Evolutionary conservation across 2,329 filamentous ascomycete genomes (phyloP), one percentile per base, ranked within the genome.

Genomic region (Zelopaecilomyces penicillatus): DNA sequence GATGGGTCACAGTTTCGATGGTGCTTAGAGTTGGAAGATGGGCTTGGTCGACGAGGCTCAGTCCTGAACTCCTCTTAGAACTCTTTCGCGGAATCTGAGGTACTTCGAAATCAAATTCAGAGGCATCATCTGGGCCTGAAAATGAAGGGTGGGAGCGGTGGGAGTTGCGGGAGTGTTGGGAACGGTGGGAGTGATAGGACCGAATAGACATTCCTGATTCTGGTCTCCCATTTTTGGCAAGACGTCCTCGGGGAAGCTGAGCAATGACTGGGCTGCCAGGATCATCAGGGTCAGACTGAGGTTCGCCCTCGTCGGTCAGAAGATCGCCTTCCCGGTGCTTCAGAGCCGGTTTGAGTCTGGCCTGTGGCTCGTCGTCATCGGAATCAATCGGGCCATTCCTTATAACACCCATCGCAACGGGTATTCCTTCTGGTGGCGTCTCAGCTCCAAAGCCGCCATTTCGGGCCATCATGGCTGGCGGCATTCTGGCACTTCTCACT

Each of bases 401-500:
- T 50, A 79, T 54, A 8, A 76, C 75, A 5, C 75, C 75, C 72
- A 77, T 80, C 26, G 79, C 79, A 7, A 83, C 77, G 4, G 80
- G 80, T 33, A 82, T 78, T 2, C 80, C 80, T 54, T 83, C 77
- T 0, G 78, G 78, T 2, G 77, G 87, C 1, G 80, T 76, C 42
- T 86, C 85, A 46, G 83, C 73, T 35, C 77, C 80, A 46, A 80
- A 75, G 4, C 53, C 61, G 65, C 74, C 57, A 63, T 71, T 52
- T 69, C 67, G 50, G 74, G 76, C 59, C 57, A 63, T 59, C 71
- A 88, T 85, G 46, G 83, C 82, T 5, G 85, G 83, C 3, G 89
- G 89, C 70, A 93, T 89, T 44, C 90, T 79, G 6, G 88, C 80
- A 60, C 90, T 96, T 57, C 93, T 74, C 11, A 98, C 91, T 5